A percentile compares a stretch with the other conserved stretches of the same genome.
phyloP scores from a whole-genome alignment of 1,284 basidiomycete species.

The Athelia psychrophila region DNA sequence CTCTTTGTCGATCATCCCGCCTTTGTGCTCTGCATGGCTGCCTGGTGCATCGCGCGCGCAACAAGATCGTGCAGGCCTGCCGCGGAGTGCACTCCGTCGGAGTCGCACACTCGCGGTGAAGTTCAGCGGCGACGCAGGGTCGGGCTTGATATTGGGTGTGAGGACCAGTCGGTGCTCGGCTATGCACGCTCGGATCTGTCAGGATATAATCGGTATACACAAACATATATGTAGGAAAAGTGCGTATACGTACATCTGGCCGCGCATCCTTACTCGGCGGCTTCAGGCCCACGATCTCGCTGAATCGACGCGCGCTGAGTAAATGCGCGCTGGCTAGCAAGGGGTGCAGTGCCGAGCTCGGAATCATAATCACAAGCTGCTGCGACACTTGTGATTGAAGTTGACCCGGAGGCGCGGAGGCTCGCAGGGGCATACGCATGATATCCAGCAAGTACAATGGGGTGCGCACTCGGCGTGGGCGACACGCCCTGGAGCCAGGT shows the following conservation, averaged over 20 bases:
- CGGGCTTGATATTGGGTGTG: constrained; percentile 46
- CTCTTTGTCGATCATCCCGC: no score
- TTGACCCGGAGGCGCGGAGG: no score
- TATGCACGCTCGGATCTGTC: constrained; percentile 69
- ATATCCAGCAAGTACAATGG: no score
- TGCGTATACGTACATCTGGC: constrained; percentile 62
- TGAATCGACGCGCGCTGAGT: constrained; percentile 83
- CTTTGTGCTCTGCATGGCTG: constrained; percentile 62
- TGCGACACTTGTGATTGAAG: no score
- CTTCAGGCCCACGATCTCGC: constrained; percentile 74
- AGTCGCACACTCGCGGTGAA: constrained; percentile 76
- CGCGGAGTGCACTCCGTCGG: constrained; percentile 89
- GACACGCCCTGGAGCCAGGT: no score
- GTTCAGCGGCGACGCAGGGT: constrained; percentile 60
- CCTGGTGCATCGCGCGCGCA: constrained; percentile 84
- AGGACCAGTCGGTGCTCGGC: constrained; percentile 48
- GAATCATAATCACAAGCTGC: no score
- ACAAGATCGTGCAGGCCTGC: constrained; percentile 88
- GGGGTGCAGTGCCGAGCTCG: constrained; percentile 76
- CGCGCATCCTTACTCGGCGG: constrained; percentile 79
- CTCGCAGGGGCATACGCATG: no score
- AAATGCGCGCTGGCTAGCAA: constrained; percentile 74
- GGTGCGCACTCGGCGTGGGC: no score
- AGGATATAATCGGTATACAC: neutral
- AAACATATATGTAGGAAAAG: neutral